These are phyloP conservation scores for Diplodia sapinea DNA, from an alignment of 2,329 filamentous ascomycete species.

Conservation along the genomic window DNA sequence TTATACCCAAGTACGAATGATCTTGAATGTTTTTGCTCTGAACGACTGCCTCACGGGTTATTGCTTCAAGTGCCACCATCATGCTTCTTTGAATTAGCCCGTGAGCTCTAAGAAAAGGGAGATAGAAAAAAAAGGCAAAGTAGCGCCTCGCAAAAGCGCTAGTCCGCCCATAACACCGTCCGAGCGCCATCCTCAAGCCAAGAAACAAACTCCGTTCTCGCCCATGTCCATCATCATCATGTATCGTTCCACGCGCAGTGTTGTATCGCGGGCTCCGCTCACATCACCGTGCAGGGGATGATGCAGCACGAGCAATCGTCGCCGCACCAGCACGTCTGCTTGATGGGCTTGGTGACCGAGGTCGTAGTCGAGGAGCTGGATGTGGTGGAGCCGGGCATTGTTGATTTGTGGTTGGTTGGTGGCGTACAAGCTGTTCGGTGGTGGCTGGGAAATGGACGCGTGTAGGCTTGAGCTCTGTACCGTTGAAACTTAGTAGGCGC, in stretches of 20 bases:
- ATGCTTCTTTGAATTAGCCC: no score
- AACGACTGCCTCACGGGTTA: neutral
- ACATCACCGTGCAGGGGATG: conserved; percentile 49
- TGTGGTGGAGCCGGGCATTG: conserved; percentile 14
- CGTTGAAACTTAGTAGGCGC: neutral
- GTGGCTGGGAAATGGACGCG: no score
- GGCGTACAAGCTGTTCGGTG: neutral
- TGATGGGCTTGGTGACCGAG: conserved; percentile 44
- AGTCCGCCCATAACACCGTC: neutral
- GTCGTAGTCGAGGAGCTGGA: conserved; percentile 35
- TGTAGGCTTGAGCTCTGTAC: neutral
- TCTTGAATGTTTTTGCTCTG: neutral
- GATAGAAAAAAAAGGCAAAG: neutral
- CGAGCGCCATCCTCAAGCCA: neutral
- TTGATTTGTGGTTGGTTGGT: neutral
- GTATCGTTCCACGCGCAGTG: neutral
- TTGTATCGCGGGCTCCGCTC: neutral
- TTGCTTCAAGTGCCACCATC: neutral
- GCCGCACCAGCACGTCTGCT: conserved; percentile 37
- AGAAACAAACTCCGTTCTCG: neutral
- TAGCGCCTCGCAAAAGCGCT: neutral
- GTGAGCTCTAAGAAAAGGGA: neutral
- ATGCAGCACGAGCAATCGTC: conserved; percentile 40
- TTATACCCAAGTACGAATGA: conserved; percentile 16
- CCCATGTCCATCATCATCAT: neutral